phyloP scores from a whole-genome alignment of 2,329 filamentous ascomycete species.

The Aspergillus sp. region DNA sequence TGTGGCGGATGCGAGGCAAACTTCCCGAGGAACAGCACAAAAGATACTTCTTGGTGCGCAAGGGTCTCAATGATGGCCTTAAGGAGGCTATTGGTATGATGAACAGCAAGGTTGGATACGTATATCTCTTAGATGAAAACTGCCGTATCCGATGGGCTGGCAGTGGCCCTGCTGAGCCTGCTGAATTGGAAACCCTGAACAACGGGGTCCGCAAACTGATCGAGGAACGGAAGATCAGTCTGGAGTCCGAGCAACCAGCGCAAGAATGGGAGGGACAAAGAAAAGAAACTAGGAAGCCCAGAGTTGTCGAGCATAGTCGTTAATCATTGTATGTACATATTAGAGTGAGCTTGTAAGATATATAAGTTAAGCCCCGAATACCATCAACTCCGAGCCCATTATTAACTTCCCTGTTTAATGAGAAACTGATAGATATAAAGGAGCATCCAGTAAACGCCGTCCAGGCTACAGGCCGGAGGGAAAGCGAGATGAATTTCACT shows the following conservation, averaged over 20 bases:
- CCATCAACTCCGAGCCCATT: slow-evolving; percentile 12
- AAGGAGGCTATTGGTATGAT: slow-evolving; percentile 66
- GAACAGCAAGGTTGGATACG: slow-evolving; percentile 91
- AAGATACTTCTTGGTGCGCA: slow-evolving; percentile 60
- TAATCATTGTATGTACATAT: slow-evolving; percentile 14
- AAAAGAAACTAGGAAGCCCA: slow-evolving; percentile 15
- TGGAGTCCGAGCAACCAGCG: slow-evolving; percentile 22
- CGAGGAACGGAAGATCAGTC: slow-evolving; percentile 36
- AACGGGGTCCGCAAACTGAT: slow-evolving; percentile 43
- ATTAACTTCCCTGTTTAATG: slow-evolving; percentile 14
- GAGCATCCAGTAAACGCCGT: slow-evolving; percentile 13
- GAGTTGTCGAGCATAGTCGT: slow-evolving; percentile 16
- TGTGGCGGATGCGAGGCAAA: slow-evolving; percentile 49
- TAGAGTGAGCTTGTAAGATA: slow-evolving; percentile 17
- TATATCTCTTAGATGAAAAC: slow-evolving; percentile 82
- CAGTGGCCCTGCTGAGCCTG: slow-evolving; percentile 53
- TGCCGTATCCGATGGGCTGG: slow-evolving; percentile 95
- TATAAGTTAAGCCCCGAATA: slow-evolving; percentile 9
- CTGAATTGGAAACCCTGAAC: slow-evolving; percentile 45
- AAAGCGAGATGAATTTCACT: slow-evolving; percentile 44
- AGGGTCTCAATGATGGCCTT: slow-evolving; percentile 56
- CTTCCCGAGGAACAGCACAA: slow-evolving; percentile 53
- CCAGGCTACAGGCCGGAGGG: slow-evolving; percentile 3
- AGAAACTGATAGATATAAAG: background rate
- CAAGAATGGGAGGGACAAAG: slow-evolving; percentile 19